Evolutionary conservation across 2,329 filamentous ascomycete genomes (phyloP), one percentile per base, ranked within the genome.

Genomic region (Pseudocercospora crystallina): DNA sequence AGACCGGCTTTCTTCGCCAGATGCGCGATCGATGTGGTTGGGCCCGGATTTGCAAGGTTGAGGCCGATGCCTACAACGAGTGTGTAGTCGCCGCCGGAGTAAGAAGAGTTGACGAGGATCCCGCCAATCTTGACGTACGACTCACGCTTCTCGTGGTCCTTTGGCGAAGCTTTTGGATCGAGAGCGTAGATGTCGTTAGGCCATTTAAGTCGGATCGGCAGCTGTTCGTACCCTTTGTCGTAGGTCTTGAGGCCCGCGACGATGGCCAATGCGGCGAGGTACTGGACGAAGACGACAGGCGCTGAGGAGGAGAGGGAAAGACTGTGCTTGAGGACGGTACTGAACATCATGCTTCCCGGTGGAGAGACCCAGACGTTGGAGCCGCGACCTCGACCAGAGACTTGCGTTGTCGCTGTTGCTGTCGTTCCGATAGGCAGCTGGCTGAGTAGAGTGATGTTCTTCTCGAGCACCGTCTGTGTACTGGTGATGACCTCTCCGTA

Each of bases 281-380:
- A 99, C 69, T 97, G 94, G 26, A 97, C 79, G 70, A 99, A 97
- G 0, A 96, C 85, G 8, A 97, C 85, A 0, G 94, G 91, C 0
- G 88, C 87, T 1, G 78, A 81, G 37, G 80, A 76, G 8, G 84
- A 85, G 8, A 94, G 80, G 29, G 86, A 77, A 29, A 88, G 82
- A 1, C 87, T 81, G 71, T 99, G 94, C 56, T 89, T 88, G 59
- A 99, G 83, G 34, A 95, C 83, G 0, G 86, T 90, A 8, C 90
- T 96, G 73, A 95, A 94, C 68, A 96, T 87, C 5, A 97, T 78
- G 32, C 83, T 84, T 1, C 94, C 94, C 0, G 88, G 82, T 0
- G 94, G 94, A 0, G 91, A 90, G 4, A 99, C 84, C 94, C 94
- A 99, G 53, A 96, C 89, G 62, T 99, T 99, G 30, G 81, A 85